Evolutionary conservation across 306 rosid genomes (phyloP).

Genomic region (Arachis hypogaea): DNA sequence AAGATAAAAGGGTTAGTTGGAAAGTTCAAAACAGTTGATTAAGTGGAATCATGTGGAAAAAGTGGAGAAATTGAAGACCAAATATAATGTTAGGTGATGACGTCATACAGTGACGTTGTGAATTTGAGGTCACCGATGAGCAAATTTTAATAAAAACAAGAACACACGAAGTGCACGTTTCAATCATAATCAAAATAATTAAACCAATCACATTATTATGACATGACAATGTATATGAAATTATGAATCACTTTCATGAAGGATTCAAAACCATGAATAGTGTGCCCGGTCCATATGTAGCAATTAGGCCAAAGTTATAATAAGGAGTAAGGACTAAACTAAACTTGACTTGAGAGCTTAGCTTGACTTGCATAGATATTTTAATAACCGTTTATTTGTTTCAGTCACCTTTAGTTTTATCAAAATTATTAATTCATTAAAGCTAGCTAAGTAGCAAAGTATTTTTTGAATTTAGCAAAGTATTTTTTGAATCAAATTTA

Average conservation of each 20-base stretch:
- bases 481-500: too few relatives aligned
- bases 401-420: too few relatives aligned
- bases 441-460: too few relatives aligned
- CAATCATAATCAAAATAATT: not conserved
- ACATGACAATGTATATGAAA: not conserved
- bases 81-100: not conserved
- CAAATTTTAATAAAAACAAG: not conserved
- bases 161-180: not conserved
- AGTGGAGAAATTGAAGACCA: not conserved
- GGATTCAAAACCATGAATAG: not conserved
- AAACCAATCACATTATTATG: not conserved
- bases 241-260: too few relatives aligned
- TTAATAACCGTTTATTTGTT: too few relatives aligned
- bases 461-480: too few relatives aligned
- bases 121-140: not conserved
- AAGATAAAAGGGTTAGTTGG: not conserved
- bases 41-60: slow-evolving; percentile 27
- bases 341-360: too few relatives aligned
- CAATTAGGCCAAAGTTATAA: not conserved
- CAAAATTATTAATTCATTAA: too few relatives aligned
- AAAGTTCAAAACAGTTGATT: not conserved
- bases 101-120: not conserved
- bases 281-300: not conserved
- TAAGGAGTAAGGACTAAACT: too few relatives aligned
- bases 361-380: too few relatives aligned